Conservation (phyloP, 1,284 basidiomycete genomes). For the Rhodotorula sp. region DNA sequence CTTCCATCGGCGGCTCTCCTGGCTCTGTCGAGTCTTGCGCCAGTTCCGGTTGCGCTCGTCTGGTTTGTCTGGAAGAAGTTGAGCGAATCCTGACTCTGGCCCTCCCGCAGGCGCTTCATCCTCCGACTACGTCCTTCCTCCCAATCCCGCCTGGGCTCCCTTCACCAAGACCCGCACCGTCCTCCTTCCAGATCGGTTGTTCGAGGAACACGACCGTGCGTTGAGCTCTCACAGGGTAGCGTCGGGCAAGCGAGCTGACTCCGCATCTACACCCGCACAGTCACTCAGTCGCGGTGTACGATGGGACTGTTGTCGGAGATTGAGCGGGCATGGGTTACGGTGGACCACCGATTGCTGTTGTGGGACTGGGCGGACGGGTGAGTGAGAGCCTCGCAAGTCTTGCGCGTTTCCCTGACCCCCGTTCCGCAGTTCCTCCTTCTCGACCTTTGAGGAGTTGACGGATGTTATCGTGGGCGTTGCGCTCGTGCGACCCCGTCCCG, state of each 20-base stretch:
- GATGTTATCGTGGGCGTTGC: conserved; percentile 73
- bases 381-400: conserved; percentile 14
- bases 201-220: conserved; percentile 75
- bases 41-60: no score
- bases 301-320: conserved; percentile 95
- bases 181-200: conserved; percentile 75
- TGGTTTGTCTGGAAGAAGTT: no score
- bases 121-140: conserved; percentile 64
- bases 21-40: no score
- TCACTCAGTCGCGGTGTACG: conserved; percentile 40
- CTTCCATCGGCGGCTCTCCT: no score
- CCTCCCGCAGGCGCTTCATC: conserved; percentile 35
- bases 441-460: conserved; percentile 78
- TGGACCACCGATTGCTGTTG: conserved; percentile 89
- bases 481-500: conserved; percentile 65
- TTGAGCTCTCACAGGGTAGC: neutral
- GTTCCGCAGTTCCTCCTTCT: conserved; percentile 67
- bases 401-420: conserved; percentile 5
- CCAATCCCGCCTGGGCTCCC: conserved; percentile 72
- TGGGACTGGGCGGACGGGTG: conserved; percentile 96
- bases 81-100: no score
- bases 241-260: neutral
- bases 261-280: neutral
- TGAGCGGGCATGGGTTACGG: conserved; percentile 90
- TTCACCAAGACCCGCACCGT: conserved; percentile 74